Evolutionary conservation across 768 basidiomycete genomes (phyloP).

Genomic region (Russula griseocarnosa): DNA sequence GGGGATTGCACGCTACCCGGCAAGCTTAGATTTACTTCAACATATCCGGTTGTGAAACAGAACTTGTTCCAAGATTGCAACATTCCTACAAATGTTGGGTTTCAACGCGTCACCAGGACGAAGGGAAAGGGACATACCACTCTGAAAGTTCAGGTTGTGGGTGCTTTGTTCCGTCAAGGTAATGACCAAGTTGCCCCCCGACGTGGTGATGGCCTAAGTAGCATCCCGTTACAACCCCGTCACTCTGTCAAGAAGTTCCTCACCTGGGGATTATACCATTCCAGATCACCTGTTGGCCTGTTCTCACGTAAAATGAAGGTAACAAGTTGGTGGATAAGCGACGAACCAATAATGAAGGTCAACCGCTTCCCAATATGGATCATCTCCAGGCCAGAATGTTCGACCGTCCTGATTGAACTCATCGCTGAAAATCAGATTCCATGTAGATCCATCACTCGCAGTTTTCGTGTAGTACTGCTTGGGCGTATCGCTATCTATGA

Average conservation of each 20-base stretch:
- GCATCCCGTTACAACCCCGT: constrained; percentile 6
- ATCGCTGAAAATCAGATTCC: constrained; percentile 84
- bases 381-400: constrained; percentile 79
- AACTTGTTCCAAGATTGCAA: constrained; percentile 90
- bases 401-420: constrained; percentile 73
- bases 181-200: constrained; percentile 74
- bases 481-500: constrained; percentile 82
- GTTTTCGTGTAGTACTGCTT: constrained; percentile 48
- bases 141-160: constrained; percentile 81
- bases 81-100: constrained; percentile 38
- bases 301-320: constrained; percentile 10
- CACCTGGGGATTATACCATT: constrained; percentile 80
- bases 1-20: constrained; percentile 58
- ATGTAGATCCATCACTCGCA: constrained; percentile 72
- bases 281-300: constrained; percentile 67
- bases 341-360: constrained; percentile 78
- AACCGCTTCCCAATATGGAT: constrained; percentile 80
- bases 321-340: background rate
- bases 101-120: background rate
- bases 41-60: constrained; percentile 89
- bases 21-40: constrained; percentile 77
- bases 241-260: constrained; percentile 26
- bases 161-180: constrained; percentile 65
- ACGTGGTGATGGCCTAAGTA: constrained; percentile 61
- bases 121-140: constrained; percentile 46